Evolutionary conservation across 140 eudicot species (phyloP).

Genomic region (Flaveria floridana): DNA sequence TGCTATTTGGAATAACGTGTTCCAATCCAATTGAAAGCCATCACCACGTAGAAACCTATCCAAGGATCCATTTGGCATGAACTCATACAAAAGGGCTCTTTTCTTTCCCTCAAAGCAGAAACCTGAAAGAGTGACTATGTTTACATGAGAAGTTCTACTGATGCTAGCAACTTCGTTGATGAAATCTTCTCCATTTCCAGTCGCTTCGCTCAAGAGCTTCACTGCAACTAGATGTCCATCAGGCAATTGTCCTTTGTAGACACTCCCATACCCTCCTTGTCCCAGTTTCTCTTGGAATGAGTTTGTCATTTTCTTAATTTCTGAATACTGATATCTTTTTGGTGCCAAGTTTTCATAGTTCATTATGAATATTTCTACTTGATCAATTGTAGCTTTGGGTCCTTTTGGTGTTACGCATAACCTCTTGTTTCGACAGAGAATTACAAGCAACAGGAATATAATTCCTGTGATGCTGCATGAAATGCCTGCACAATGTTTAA

Average conservation of each 20-base stretch:
- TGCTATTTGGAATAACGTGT: constrained; percentile 21
- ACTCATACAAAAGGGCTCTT: constrained; percentile 30
- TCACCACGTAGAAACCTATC: constrained; percentile 27
- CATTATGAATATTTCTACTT: constrained; percentile 22
- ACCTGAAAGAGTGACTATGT: constrained; percentile 32
- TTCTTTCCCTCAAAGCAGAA: constrained; percentile 28
- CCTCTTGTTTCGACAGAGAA: background rate
- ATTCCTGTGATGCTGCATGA: constrained; percentile 9
- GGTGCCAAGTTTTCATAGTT: constrained; percentile 22
- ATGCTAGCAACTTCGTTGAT: constrained; percentile 35
- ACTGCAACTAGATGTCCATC: constrained; percentile 29
- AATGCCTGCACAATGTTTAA: constrained; percentile 22
- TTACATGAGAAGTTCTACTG: constrained; percentile 32
- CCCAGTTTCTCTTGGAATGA: constrained; percentile 28
- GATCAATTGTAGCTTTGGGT: constrained; percentile 1
- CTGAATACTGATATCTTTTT: constrained; percentile 27
- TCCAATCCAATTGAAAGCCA: constrained; percentile 28
- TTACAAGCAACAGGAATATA: constrained; percentile 1
- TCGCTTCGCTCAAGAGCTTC: constrained; percentile 17
- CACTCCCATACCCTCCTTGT: constrained; percentile 32
- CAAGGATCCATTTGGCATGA: constrained; percentile 31
- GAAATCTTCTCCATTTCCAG: constrained; percentile 31
- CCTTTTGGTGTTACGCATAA: background rate
- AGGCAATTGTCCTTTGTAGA: constrained; percentile 27
- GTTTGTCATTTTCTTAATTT: constrained; percentile 34